phyloP scores from a whole-genome alignment of 2,329 filamentous ascomycete species.

The Talaromyces sp. region DNA sequence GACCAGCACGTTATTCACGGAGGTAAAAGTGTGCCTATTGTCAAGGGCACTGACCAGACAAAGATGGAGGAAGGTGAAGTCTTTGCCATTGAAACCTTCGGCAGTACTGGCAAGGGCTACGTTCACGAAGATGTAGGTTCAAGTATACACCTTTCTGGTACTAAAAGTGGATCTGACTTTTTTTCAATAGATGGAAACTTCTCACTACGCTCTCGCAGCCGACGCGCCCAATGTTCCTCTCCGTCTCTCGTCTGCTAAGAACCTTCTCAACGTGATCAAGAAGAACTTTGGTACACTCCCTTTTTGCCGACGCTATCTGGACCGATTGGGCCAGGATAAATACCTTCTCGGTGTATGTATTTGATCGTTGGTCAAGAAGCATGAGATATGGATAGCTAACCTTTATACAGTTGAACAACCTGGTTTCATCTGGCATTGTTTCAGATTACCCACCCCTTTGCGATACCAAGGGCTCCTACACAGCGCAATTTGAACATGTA shows the following conservation, averaged over 20 bases:
- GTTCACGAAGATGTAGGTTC: slow-evolving; percentile 78
- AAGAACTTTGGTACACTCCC: slow-evolving; percentile 95
- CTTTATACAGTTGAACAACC: slow-evolving; percentile 70
- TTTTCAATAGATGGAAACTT: slow-evolving; percentile 67
- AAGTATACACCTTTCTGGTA: background rate
- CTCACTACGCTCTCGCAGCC: slow-evolving; percentile 77
- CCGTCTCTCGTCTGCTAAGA: slow-evolving; percentile 79
- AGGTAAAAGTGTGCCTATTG: slow-evolving; percentile 88
- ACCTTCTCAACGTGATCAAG: slow-evolving; percentile 83
- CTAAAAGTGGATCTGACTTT: slow-evolving; percentile 8
- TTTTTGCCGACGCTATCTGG: slow-evolving; percentile 87
- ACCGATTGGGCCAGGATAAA: slow-evolving; percentile 91
- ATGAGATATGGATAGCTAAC: slow-evolving; percentile 29
- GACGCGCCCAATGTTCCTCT: slow-evolving; percentile 77
- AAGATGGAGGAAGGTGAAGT: slow-evolving; percentile 98
- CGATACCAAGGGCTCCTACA: slow-evolving; percentile 93
- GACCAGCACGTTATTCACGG: slow-evolving; percentile 88
- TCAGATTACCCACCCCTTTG: slow-evolving; percentile 87
- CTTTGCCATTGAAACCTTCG: slow-evolving; percentile 95
- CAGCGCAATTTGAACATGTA: slow-evolving; percentile 92
- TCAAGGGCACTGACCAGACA: slow-evolving; percentile 82
- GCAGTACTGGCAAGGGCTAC: slow-evolving; percentile 86
- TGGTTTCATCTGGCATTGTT: slow-evolving; percentile 80
- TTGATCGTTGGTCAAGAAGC: background rate
- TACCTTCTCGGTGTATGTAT: slow-evolving; percentile 79